Evolutionary conservation across 306 rosid species (phyloP), one percentile per base, ranked within the genome.

Genomic region (Abrus pulchellus): DNA sequence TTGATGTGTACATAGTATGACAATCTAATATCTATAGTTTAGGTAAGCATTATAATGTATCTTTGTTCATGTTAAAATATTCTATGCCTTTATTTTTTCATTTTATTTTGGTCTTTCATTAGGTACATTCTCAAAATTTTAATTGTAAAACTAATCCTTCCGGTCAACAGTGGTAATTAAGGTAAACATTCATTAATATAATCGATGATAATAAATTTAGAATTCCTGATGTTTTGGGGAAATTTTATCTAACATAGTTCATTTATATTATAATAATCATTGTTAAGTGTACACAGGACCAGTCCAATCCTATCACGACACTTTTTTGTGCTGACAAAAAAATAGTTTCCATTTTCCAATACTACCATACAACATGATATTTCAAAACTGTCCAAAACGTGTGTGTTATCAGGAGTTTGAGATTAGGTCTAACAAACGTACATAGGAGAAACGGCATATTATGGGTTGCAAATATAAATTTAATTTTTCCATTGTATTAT

Each of bases 341-440:
- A 20, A 20, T 20, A 20, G 20, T 20, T 20, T 20, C 20, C 20
- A 20, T 20, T 20, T 20, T 20, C 20, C 20, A 64, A 49, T 10
- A 60, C 60, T 27, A n/a, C 6, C 36, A 32, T 53, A 44, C 62
- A 48, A 75, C 60, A 62, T 49, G 34, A 27, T 34, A 9, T 47
- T n/a, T 61, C 44, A 33, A 62, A 32, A 40, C 2, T 6, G 43
- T 11, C 9, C 4, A 8, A 41, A 56, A 44, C 57, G 12, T 9
- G 11, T 6, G 36, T 63, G 28, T 52, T 44, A 64, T 77, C 32
- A 60, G 33, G 1, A 3, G 71, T 63, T 49, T 50, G 10, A 32
- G 38, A 73, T 80, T 80, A 65, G 64, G 71, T 66, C 69, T 56
- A 74, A 68, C 55, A 67, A 38, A 74, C 12, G 40, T 6, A 20